Conservation (phyloP, 441 rosid species). For the Aleurites moluccanus region DNA sequence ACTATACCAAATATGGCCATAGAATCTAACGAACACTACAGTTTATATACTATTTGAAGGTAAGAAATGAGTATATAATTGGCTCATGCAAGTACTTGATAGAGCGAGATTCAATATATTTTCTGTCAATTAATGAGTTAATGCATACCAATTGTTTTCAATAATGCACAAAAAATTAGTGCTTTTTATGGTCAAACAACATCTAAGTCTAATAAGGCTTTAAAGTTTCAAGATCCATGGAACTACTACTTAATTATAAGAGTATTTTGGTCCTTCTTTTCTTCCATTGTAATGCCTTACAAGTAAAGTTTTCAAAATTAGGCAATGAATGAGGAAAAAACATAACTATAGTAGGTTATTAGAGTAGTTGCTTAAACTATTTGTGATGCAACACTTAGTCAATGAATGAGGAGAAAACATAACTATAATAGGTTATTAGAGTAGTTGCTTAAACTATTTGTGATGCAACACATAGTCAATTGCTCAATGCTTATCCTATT, state of each 20-base stretch:
- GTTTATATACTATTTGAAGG: no score
- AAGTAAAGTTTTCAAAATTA: not conserved
- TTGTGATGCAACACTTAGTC: not conserved
- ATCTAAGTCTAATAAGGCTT: no score
- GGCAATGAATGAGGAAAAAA: constrained; percentile 4
- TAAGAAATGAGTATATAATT: no score
- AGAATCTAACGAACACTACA: no score
- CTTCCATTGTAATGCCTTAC: not conserved
- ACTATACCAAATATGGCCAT: no score
- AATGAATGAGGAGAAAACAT: not conserved
- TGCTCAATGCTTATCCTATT: not conserved
- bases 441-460: not conserved
- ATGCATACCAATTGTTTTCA: no score
- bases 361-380: not conserved
- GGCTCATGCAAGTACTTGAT: no score
- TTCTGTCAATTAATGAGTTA: no score
- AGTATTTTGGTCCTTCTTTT: not conserved
- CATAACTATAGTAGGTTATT: not conserved
- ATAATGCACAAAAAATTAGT: no score
- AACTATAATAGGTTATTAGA: not conserved
- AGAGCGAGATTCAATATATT: no score
- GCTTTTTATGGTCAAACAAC: no score
- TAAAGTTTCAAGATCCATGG: no score
- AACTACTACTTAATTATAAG: not conserved
- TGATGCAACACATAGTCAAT: not conserved